Base-by-base conservation (phyloP, 2,329 filamentous ascomycete species). In the Ascochyta pisi region DNA sequence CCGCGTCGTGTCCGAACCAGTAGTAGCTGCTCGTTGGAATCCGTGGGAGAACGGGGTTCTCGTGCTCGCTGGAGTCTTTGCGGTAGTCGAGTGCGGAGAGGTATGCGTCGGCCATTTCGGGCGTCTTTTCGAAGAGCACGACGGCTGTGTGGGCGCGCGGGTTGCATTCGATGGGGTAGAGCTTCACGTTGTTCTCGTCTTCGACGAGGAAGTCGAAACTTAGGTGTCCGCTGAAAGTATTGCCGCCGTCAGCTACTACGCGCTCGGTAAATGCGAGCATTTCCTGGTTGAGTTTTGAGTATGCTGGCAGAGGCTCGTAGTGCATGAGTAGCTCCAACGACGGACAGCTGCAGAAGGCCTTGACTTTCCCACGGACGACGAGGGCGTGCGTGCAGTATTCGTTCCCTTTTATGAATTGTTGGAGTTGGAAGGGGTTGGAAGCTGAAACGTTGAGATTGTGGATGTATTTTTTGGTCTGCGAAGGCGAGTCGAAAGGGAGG, bases 311-410 rank as follows among this genome's bases (percentile, higher is more conserved):
- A 0, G 85, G 81, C 24, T 78, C 75, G 73, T 91, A 92, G 63
- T 89, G 86, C 83, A 90, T 89, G 23, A 86, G 76, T 4, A 88
- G 76, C 60, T 85, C 85, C 0, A 80, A 78, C 0, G 84, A 87
- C 2, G 84, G 84, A 66, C 89, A 91, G 0, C 88, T 85, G 6
- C 86, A 83, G 61, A 92, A 91, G 0, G 83, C 84, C 45, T 83
- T 83, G 15, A 93, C 82, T 31, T 82, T 73, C 1, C 89, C 89
- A 0, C 79, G 75, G n/a, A 92, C 79, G 4, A 92, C 76, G 3
- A 92, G 78, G 0, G 88, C 77, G 63, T 92, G 89, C 0, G 89
- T 91, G 73, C 87, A 90, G 69, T 87, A 92, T 69, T 92, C 89
- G 0, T 80, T 78, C 0, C 84, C 83, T 3, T 56, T 46, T 58